A percentile compares a stretch with the other conserved stretches of the same genome.
phyloP scores from a whole-genome alignment of 441 rosid species.

The Iberis amara region DNA sequence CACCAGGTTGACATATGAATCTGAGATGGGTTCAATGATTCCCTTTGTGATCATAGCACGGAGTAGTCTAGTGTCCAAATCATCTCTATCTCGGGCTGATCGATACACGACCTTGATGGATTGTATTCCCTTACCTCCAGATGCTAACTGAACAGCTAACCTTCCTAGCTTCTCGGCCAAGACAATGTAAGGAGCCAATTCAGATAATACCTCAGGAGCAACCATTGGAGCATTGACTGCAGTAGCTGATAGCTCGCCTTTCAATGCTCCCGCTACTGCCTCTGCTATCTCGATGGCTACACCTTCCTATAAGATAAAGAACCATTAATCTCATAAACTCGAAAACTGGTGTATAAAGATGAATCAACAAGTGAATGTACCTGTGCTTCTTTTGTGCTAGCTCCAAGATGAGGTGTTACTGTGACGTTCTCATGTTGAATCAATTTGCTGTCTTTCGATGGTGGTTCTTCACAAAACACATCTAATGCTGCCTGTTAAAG shows the following conservation, averaged over 20 bases:
- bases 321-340: not conserved
- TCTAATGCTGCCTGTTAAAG: conserved; percentile 56
- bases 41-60: conserved; percentile 69
- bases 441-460: conserved; percentile 43
- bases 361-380: conserved; percentile 25
- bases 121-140: conserved; percentile 53
- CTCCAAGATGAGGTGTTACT: conserved; percentile 75
- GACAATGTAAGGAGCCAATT: conserved; percentile 50
- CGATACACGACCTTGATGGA: conserved; percentile 44
- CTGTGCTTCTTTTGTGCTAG: conserved; percentile 77
- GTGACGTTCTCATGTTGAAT: conserved; percentile 56
- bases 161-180: conserved; percentile 65
- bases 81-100: conserved; percentile 50
- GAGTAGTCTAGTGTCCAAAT: conserved; percentile 60
- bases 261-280: conserved; percentile 63
- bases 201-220: conserved; percentile 48
- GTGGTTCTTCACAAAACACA: conserved; percentile 60
- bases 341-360: not conserved
- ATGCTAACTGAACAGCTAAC: conserved; percentile 53
- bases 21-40: conserved; percentile 59
- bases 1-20: conserved; percentile 49
- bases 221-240: conserved; percentile 76
- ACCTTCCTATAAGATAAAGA: conserved; percentile 42
- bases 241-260: conserved; percentile 61
- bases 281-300: conserved; percentile 73